Evolutionary conservation across 2,329 filamentous ascomycete genomes (phyloP), one percentile per base, ranked within the genome.

Genomic region (Alternaria viburni): DNA sequence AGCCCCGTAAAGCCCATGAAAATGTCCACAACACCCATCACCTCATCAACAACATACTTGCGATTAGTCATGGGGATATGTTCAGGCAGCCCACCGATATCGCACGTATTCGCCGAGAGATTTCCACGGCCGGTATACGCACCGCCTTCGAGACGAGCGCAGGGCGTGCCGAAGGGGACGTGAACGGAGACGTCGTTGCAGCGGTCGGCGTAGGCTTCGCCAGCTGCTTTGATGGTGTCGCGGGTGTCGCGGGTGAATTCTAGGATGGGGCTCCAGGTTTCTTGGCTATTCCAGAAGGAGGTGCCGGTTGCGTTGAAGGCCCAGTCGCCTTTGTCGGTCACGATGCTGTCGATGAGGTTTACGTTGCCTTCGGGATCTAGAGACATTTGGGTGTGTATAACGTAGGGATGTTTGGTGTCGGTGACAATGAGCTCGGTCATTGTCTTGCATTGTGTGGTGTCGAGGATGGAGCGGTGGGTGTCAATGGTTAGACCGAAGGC

Each of bases 321-420:
- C 73, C 74, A 76, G 54, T 76, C 73, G 21, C 74, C 74, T 41
- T 62, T 46, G 25, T 73, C 71, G 1, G 74, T 74, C 2, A 75
- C 71, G 11, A 75, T 58, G 25, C 62, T 67, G 32, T 76, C 72
- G 45, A 76, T 72, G 8, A 69, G 43, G 15, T 47, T 59, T 0
- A 67, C 67, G 26, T 69, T 60, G 10, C 64, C 64, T 47, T 57
- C 56, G 3, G 57, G 6, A 15, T 68, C 49, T 15, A 71, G 69
- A 2, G 60, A 59, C 65, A 75, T 73, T 8, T 70, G 67, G 10
- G 73, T 76, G 47, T 68, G 64, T 13, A 74, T 74, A n/a, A 73
- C 65, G 50, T 72, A 74, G 4, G 69, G 73, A 25, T 73, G 72
- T 4, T 59, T 49, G 12, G 64, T 57, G 13, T 62, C 54, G 11